A percentile compares a stretch with the other conserved stretches of the same genome.
Conservation (phyloP, 352 stramenopile species). For the Phytophthora niederhauseri region DNA sequence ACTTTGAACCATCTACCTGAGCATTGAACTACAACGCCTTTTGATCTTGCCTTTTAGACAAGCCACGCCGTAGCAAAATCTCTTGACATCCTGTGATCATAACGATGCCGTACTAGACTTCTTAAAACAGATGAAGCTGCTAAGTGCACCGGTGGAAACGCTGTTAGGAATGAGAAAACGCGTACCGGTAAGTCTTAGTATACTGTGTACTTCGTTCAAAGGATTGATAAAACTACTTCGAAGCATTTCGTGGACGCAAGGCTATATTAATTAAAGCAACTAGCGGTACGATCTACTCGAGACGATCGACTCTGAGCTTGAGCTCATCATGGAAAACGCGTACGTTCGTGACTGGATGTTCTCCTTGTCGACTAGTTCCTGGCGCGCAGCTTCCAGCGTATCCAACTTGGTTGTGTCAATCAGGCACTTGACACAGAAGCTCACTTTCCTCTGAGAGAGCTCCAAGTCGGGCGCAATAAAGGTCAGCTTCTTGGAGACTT, state of each 20-base stretch:
- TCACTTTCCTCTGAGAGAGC: constrained; percentile 27
- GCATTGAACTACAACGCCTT: too few species aligned
- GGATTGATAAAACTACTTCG: background rate
- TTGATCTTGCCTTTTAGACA: too few species aligned
- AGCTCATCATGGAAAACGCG: background rate
- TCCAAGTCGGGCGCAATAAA: constrained; percentile 31
- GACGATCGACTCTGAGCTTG: background rate
- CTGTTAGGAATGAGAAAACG: too few species aligned
- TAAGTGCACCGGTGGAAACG: too few species aligned
- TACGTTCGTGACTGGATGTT: background rate
- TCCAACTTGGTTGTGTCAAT: constrained; percentile 23
- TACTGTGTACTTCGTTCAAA: too few species aligned
- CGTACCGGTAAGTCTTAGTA: too few species aligned
- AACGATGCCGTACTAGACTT: too few species aligned
- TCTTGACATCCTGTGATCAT: too few species aligned
- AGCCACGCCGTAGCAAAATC: too few species aligned
- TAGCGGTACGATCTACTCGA: background rate
- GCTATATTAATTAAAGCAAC: background rate
- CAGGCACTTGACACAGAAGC: constrained; percentile 41
- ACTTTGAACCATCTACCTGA: too few species aligned
- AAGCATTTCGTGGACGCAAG: background rate
- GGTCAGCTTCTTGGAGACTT: constrained; percentile 32
- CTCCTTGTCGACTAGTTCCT: constrained; percentile 23
- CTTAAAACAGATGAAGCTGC: too few species aligned
- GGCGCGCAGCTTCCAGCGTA: constrained; percentile 22